Percentiles rank a stretch among this genome's conserved stretches.
These are phyloP conservation scores for Tolypocladium pustulatum DNA, from an alignment of 2,329 filamentous ascomycete genomes.

Conservation along the genomic window DNA sequence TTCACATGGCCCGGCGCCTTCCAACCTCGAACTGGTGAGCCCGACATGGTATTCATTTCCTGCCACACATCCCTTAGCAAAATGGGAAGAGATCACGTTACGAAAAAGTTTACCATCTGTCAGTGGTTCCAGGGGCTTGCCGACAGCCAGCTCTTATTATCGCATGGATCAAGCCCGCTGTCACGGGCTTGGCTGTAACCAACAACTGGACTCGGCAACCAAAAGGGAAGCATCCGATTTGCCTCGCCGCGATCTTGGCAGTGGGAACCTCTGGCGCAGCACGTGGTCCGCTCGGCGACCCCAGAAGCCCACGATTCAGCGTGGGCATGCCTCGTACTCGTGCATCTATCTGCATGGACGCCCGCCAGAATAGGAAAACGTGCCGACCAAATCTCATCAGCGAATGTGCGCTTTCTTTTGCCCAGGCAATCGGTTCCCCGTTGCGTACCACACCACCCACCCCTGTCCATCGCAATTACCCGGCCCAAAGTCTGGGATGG, in stretches of 20 bases:
- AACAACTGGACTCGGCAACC: background rate
- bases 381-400: background rate
- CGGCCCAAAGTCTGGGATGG: background rate
- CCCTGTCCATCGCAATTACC: background rate
- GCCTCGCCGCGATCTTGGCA: background rate
- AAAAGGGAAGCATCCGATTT: background rate
- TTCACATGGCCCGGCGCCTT: background rate
- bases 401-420: background rate
- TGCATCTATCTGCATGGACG: background rate
- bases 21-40: background rate
- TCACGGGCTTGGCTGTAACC: background rate
- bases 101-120: background rate
- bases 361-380: background rate
- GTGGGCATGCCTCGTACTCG: too few relatives aligned
- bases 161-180: background rate
- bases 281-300: background rate
- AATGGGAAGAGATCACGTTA: background rate
- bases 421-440: background rate
- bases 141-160: too few relatives aligned
- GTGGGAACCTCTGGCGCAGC: background rate
- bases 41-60: too few relatives aligned
- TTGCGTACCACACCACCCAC: background rate
- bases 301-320: too few relatives aligned
- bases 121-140: background rate
- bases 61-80: background rate